Evolutionary conservation across 2,329 filamentous ascomycete genomes (phyloP), one percentile per base, ranked within the genome.

Genomic region (Trichoderma harzianum): DNA sequence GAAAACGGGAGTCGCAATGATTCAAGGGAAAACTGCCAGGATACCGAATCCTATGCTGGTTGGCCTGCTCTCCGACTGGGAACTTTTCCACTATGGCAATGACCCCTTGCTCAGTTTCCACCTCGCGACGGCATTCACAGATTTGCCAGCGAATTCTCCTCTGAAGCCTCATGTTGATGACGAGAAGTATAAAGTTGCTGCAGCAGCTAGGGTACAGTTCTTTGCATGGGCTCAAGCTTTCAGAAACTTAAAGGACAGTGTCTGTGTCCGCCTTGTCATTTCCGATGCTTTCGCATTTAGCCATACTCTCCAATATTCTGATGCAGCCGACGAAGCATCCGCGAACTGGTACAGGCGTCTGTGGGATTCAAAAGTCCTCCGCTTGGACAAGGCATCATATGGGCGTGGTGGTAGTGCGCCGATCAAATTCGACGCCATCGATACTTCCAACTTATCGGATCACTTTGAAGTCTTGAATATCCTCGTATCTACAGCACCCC

Each of bases 81-180:
- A 80, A 1, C 73, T 79, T 3, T 78, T 90, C 32, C 84, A 87
- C 72, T 85, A 86, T 75, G 82, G 80, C 5, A 83, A 82, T 5
- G 81, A 90, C 72, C 88, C 89, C 0, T 73, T 89, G 0, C 75
- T 85, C 7, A 85, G 88, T 1, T 91, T 87, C 71, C 88, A 91
- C 77, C 81, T 90, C n/a, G 86, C 86, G 2, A 79, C 83, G 1
- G 85, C 83, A 3, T 83, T 82, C 72, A 80, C 81, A 2, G 75
- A 80, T 0, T 78, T 86, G 2, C 74, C 79, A 0, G 76, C 82
- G 5, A 66, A 74, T 0, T 86, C 84, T 1, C 83, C 85, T 0
- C 76, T 86, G 28, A 77, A 77, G 7, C 74, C 78, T 1, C 60
- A 73, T 2, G 60, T 63, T 1, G 32, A 69, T 1, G 28, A 72